Evolutionary conservation across 2,329 filamentous ascomycete genomes (phyloP).

Genomic region (Coniochaeta ligniaria): DNA sequence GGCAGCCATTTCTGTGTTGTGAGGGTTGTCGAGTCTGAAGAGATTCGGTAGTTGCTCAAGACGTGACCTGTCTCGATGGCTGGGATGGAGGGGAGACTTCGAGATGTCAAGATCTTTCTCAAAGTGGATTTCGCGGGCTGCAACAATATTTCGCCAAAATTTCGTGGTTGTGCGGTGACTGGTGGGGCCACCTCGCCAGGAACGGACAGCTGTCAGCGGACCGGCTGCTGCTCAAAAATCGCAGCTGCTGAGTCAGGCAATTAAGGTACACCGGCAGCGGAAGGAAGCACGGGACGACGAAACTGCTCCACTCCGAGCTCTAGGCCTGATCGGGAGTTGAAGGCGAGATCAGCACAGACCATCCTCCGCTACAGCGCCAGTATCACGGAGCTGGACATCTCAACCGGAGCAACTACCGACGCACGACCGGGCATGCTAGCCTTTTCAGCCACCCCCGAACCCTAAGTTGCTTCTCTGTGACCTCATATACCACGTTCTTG

Average conservation of each 20-base stretch:
- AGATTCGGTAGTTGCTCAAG: slow-evolving; percentile 1
- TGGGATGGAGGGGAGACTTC: neutral
- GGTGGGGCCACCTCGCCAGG: neutral
- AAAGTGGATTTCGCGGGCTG: neutral
- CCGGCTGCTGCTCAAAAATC: neutral
- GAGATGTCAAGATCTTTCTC: neutral
- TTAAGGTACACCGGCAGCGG: neutral
- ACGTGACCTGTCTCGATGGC: slow-evolving; percentile 1
- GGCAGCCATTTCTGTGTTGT: slow-evolving; percentile 1
- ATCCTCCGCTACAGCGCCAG: neutral
- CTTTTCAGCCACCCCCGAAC: neutral
- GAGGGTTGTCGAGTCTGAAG: neutral
- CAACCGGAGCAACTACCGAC: neutral
- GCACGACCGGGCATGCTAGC: neutral
- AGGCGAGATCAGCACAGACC: neutral
- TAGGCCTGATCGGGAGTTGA: neutral
- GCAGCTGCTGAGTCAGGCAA: neutral
- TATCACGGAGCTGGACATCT: slow-evolving; percentile 1
- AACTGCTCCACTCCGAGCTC: neutral
- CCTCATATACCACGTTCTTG: neutral
- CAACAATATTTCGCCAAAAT: neutral
- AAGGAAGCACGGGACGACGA: neutral
- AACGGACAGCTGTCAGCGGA: neutral
- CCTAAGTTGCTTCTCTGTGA: neutral
- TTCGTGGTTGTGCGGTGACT: neutral